phyloP scores from a whole-genome alignment of 2,329 filamentous ascomycete genomes.

The Apiospora sp. region DNA sequence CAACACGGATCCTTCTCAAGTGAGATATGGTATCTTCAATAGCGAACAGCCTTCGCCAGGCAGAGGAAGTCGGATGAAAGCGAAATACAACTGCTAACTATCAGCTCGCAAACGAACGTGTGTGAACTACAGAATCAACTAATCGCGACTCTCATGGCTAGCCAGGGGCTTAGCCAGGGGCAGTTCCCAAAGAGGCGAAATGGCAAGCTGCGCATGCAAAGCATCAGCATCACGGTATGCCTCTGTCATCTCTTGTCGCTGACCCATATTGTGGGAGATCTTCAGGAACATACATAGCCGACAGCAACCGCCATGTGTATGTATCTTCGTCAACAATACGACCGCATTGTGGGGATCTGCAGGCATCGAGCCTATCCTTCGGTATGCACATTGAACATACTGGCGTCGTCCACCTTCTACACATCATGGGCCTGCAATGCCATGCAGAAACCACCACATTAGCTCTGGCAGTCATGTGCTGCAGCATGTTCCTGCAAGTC shows the following conservation, averaged over 20 bases:
- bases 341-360: neutral
- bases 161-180: conserved; percentile 14
- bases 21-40: neutral
- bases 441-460: neutral
- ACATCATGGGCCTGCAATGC: neutral
- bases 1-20: neutral
- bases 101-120: neutral
- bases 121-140: neutral
- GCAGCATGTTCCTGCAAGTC: neutral
- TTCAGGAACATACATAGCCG: neutral
- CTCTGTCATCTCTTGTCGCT: conserved; percentile 1
- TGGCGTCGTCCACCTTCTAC: neutral
- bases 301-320: neutral
- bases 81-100: too few species aligned
- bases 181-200: neutral
- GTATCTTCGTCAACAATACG: neutral
- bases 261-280: neutral
- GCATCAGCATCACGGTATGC: conserved; percentile 3
- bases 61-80: neutral
- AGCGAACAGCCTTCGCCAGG: neutral
- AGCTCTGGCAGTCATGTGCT: neutral
- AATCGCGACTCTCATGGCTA: neutral
- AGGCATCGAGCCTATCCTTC: neutral
- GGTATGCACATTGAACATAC: neutral
- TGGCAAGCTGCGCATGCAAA: neutral